Base-by-base conservation (phyloP, 768 basidiomycete species). In the Tylopilus balloui region DNA sequence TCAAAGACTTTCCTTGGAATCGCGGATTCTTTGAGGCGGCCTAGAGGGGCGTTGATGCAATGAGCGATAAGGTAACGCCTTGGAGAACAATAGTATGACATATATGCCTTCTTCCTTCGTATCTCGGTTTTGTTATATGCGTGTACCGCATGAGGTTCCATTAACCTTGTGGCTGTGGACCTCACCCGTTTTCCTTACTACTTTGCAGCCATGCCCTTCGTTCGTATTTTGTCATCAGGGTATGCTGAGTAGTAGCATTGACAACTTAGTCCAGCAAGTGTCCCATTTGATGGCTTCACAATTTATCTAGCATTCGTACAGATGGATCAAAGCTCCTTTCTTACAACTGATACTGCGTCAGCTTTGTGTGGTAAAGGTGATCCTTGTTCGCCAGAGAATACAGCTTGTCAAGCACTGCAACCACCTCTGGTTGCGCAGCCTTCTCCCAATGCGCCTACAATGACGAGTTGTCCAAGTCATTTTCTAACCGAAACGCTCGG, bases 1-100 rank as follows among this genome's bases (percentile, higher is more conserved):
- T 73, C 79, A 1, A 65, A 77, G 42, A 74, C 80, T 6, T 82
- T 82, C 72, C 64, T 80, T 24, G 73, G 74, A 17, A 73, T 81
- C 41, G 80, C 81, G 0, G 77, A 79, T 48, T 79, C 80, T 0
- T 58, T 81, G 64, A 72, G 69, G 57, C 80, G 73, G 50, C 72
- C 79, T 10, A 65, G 80, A 53, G 79, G 76, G 6, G 68, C 73
- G 14, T 58, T 81, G 47, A 58, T 79, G 52, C 59, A 65, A 45
- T 58, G 60, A 59, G 14, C 25, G n/a, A 25, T 8, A 5, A 13
- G 14, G 14, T 12, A 11, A 29, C 1, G 17, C n/a, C 12, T 25
- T 21, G 14, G 11, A 34, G 34, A 17, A 25, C n/a, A 7, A 9
- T 13, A 28, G 7, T 21, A 20, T 37, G 28, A 3, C 6, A 17